A percentile compares a stretch with the other conserved stretches of the same genome.
Conservation (phyloP, 1,139 yeast species). For the Kurtzmaniella quercitrusa region DNA sequence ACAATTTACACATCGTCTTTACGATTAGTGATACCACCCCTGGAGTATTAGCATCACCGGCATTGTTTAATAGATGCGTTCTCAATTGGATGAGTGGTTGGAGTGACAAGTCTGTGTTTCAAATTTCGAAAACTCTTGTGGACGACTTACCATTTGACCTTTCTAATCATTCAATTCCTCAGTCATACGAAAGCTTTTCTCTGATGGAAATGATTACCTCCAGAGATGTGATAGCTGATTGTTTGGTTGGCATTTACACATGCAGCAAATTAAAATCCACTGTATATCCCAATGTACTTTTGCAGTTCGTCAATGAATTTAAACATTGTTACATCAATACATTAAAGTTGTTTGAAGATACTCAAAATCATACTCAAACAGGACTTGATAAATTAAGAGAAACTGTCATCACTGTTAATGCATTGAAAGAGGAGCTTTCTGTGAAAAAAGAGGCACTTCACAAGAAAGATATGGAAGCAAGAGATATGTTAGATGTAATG, state of each 20-base stretch:
- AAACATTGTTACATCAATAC: constrained; percentile 36
- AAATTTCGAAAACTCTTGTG: constrained; percentile 46
- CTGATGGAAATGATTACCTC: constrained; percentile 19
- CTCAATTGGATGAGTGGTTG: constrained; percentile 89
- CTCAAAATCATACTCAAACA: constrained; percentile 64
- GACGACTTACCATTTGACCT: constrained; percentile 50
- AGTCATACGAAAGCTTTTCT: constrained; percentile 14
- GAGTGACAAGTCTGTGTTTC: constrained; percentile 48
- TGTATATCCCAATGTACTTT: constrained; percentile 48
- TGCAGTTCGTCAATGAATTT: constrained; percentile 52
- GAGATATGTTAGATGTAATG: constrained; percentile 68
- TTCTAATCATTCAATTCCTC: constrained; percentile 34
- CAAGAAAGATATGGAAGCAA: constrained; percentile 65
- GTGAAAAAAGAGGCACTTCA: constrained; percentile 48
- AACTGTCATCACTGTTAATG: constrained; percentile 70
- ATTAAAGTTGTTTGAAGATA: constrained; percentile 52
- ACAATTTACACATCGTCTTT: constrained; percentile 78
- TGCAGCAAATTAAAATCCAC: constrained; percentile 6
- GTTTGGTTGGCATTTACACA: constrained; percentile 46
- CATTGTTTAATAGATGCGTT: constrained; percentile 87
- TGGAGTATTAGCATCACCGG: constrained; percentile 72
- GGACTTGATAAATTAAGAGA: constrained; percentile 78
- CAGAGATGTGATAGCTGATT: constrained; percentile 46
- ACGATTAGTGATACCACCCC: constrained; percentile 59
- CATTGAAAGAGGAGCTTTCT: constrained; percentile 51